phyloP scores from a whole-genome alignment of 768 basidiomycete species.

The Kondoa malvinella region DNA sequence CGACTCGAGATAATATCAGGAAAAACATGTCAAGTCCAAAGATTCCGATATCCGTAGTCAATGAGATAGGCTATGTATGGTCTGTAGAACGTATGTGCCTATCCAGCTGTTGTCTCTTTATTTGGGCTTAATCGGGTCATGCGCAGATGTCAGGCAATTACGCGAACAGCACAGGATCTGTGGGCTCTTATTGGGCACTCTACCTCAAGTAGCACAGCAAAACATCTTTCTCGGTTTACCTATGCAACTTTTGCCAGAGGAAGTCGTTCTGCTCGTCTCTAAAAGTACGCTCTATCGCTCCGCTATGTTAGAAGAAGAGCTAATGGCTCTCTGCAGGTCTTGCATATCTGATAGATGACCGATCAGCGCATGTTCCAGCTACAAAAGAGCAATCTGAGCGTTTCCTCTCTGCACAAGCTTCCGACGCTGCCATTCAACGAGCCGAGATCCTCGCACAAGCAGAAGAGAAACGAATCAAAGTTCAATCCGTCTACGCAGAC shows the following conservation, averaged over 20 bases:
- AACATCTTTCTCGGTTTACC: conserved; percentile 93
- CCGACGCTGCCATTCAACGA: conserved; percentile 38
- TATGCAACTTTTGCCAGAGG: conserved; percentile 71
- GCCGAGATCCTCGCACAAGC: conserved; percentile 41
- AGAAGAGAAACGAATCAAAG: conserved; percentile 39
- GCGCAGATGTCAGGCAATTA: conserved; percentile 64
- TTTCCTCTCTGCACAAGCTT: conserved; percentile 17
- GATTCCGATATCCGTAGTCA: background rate
- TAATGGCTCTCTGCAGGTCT: conserved; percentile 39
- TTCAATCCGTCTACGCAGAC: conserved; percentile 40
- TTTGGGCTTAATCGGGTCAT: too few species aligned
- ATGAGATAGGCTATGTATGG: background rate
- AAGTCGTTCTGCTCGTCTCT: conserved; percentile 69
- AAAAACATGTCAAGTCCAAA: too few species aligned
- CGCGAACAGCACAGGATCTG: conserved; percentile 67
- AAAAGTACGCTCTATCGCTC: conserved; percentile 42
- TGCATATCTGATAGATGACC: conserved; percentile 61
- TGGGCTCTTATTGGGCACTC: conserved; percentile 70
- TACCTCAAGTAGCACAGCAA: conserved; percentile 87
- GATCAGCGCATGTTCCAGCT: conserved; percentile 36
- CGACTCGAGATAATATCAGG: too few species aligned
- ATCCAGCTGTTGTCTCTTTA: too few species aligned
- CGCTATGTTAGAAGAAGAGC: background rate
- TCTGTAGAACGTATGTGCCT: background rate
- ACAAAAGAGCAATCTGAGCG: conserved; percentile 23